These are phyloP conservation scores for Tricholomella constricta DNA, from an alignment of 768 basidiomycete species.

Conservation along the genomic window DNA sequence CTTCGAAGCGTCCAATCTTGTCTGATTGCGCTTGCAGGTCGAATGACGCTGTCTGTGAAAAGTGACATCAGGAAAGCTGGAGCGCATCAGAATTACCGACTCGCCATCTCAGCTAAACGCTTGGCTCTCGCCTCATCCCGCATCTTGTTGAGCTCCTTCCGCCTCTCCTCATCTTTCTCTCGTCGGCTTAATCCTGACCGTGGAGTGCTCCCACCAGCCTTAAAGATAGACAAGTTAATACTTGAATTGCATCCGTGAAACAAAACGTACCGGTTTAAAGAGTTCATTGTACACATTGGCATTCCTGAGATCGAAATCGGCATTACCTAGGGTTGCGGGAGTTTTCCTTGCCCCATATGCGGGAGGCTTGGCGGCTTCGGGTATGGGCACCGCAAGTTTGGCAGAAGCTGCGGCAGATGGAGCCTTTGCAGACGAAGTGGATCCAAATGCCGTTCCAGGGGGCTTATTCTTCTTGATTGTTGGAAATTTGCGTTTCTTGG, in stretches of 20 bases:
- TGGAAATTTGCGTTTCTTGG: conserved; percentile 54
- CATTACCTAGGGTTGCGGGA: conserved; percentile 44
- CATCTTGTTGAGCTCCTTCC: conserved; percentile 67
- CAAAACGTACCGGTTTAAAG: conserved; percentile 52
- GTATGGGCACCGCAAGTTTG: conserved; percentile 29
- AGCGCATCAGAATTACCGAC: conserved; percentile 20
- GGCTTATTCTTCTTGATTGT: conserved; percentile 69
- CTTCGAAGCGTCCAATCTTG: conserved; percentile 65
- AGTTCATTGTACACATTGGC: conserved; percentile 62
- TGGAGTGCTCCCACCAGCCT: conserved; percentile 48
- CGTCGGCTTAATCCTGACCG: conserved; percentile 47
- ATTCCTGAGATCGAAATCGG: conserved; percentile 68
- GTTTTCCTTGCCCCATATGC: conserved; percentile 34
- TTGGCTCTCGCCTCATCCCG: conserved; percentile 68
- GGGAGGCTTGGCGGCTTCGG: conserved; percentile 29
- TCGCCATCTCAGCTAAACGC: conserved; percentile 55
- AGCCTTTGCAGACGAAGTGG: conserved; percentile 26
- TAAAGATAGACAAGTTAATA: not conserved
- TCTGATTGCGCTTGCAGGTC: conserved; percentile 62
- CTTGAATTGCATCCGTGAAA: not conserved
- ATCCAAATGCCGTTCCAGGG: conserved; percentile 24
- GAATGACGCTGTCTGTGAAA: conserved; percentile 45
- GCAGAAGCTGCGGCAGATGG: conserved; percentile 25
- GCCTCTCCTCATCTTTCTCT: conserved; percentile 65
- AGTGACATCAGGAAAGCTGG: not conserved